These are phyloP conservation scores for Batkoa obscura DNA, from an alignment of 371 early-diverging fungal species.

Conservation along the genomic window DNA sequence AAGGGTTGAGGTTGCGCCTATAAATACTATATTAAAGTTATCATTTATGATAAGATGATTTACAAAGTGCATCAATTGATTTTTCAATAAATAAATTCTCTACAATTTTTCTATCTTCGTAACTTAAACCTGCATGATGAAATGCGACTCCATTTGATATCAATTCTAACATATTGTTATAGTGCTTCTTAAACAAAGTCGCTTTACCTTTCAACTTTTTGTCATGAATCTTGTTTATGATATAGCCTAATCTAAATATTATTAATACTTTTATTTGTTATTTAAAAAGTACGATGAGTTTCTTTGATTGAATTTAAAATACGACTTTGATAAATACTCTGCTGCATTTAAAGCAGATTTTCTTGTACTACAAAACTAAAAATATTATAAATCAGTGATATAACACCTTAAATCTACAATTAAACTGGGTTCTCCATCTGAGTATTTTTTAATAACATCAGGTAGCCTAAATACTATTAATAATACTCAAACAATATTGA, in stretches of 20 bases:
- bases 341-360: constrained; percentile 44
- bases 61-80: constrained; percentile 42
- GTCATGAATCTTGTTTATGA: not conserved
- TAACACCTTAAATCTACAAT: constrained; percentile 20
- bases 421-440: constrained; percentile 31
- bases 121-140: constrained; percentile 59
- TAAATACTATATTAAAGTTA: not conserved
- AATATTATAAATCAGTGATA: not conserved
- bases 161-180: constrained; percentile 11
- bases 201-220: not conserved
- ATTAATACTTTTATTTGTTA: not conserved
- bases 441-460: constrained; percentile 32
- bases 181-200: not conserved
- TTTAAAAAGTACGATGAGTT: no score
- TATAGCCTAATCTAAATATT: not conserved
- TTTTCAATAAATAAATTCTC: constrained; percentile 42
- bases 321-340: constrained; percentile 16
- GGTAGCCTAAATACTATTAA: constrained; percentile 19
- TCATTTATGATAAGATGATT: constrained; percentile 6
- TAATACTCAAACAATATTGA: not conserved
- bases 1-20: constrained; percentile 70
- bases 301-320: no score
- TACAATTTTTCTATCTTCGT: constrained; percentile 33
- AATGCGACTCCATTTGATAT: constrained; percentile 37
- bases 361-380: constrained; percentile 54